Conservation (phyloP, 2,329 filamentous ascomycete genomes). For the Xylariomycetidae sp. region DNA sequence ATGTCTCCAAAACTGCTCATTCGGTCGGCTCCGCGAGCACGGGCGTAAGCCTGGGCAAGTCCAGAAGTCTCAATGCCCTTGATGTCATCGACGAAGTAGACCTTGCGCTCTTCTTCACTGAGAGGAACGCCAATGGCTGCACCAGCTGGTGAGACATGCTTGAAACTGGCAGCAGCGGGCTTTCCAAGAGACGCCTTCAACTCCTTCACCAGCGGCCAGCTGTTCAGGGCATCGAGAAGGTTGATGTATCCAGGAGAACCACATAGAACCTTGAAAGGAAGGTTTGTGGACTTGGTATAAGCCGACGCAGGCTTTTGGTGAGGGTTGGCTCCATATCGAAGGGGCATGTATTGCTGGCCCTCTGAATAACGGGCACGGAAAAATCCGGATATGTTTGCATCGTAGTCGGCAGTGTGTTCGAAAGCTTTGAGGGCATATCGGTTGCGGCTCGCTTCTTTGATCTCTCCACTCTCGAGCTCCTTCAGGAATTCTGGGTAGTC, state of each 20-base stretch:
- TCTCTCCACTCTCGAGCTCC: slow-evolving; percentile 82
- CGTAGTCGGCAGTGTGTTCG: slow-evolving; percentile 96
- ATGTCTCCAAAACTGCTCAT: slow-evolving; percentile 99
- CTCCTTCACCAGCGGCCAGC: slow-evolving; percentile 96
- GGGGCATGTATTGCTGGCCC: slow-evolving; percentile 74
- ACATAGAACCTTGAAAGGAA: slow-evolving; percentile 92
- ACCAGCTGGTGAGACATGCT: slow-evolving; percentile 96
- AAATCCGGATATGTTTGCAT: slow-evolving; percentile 89
- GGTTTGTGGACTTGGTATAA: slow-evolving; percentile 63
- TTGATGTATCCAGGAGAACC: slow-evolving; percentile 97
- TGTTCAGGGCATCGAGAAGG: slow-evolving; percentile 90
- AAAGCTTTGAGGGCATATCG: slow-evolving; percentile 95
- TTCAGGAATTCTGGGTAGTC: slow-evolving; percentile 94
- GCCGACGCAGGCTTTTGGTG: slow-evolving; percentile 96
- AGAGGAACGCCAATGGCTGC: slow-evolving; percentile 90
- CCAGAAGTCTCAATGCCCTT: slow-evolving; percentile 78
- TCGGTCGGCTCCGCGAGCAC: slow-evolving; percentile 90
- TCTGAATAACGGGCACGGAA: slow-evolving; percentile 97
- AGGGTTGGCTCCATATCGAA: slow-evolving; percentile 95
- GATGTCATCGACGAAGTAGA: slow-evolving; percentile 98
- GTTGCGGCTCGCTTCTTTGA: slow-evolving; percentile 80
- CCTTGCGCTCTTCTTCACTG: slow-evolving; percentile 83
- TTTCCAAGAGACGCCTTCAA: slow-evolving; percentile 81
- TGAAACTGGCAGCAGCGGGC: slow-evolving; percentile 95
- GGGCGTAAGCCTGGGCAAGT: slow-evolving; percentile 91